phyloP scores from a whole-genome alignment of 2,329 filamentous ascomycete genomes.

The Pleochaeta shiraiana region DNA sequence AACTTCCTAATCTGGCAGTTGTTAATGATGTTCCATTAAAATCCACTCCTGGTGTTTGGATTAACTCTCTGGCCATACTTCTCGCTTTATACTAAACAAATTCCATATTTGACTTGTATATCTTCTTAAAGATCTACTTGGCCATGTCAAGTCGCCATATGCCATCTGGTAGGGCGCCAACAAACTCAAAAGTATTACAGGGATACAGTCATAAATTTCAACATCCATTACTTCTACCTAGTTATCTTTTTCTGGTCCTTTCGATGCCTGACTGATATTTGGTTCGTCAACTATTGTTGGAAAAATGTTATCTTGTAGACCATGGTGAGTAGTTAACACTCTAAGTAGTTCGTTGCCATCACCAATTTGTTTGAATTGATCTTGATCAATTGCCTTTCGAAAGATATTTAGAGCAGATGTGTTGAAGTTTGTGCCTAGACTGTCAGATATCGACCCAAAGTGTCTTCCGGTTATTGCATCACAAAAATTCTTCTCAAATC shows the following conservation, averaged over 20 bases:
- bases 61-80: neutral
- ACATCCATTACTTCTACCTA: neutral
- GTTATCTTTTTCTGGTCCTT: neutral
- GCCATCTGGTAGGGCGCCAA: neutral
- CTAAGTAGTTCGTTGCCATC: neutral
- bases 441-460: neutral
- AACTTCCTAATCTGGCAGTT: neutral
- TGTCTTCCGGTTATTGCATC: neutral
- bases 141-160: neutral
- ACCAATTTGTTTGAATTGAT: neutral
- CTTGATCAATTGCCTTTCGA: neutral
- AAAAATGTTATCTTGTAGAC: neutral
- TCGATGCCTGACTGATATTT: neutral
- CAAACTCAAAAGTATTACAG: neutral
- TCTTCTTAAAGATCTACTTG: neutral
- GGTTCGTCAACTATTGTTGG: neutral
- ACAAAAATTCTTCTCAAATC: neutral
- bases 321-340: neutral
- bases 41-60: neutral
- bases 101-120: neutral
- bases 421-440: neutral
- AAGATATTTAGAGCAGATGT: neutral
- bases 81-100: neutral
- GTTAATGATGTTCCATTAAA: neutral
- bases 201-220: neutral